Evolutionary conservation across 2,329 filamentous ascomycete genomes (phyloP).

Genomic region (Pleurostoma richardsiae): DNA sequence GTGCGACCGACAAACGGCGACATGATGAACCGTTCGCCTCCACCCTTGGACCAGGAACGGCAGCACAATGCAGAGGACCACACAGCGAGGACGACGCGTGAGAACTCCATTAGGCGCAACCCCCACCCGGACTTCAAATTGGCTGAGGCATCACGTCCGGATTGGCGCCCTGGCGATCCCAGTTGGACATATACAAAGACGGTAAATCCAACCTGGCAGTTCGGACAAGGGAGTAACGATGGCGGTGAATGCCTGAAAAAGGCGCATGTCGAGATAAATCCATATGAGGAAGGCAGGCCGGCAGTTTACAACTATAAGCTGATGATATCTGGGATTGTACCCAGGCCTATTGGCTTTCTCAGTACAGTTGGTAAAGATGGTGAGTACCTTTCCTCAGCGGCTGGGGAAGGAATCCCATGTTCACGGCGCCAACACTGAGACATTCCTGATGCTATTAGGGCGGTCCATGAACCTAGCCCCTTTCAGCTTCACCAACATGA

Average conservation of each 20-base stretch:
- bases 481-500: constrained; percentile 61
- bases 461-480: constrained; percentile 52
- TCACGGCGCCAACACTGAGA: no score
- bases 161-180: constrained; percentile 30
- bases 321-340: constrained; percentile 61
- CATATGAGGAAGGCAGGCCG: constrained; percentile 56
- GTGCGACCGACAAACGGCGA: no score
- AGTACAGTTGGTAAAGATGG: neutral
- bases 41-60: no score
- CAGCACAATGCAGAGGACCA: no score
- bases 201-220: constrained; percentile 58
- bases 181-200: constrained; percentile 58
- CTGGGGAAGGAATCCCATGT: neutral
- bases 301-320: constrained; percentile 64
- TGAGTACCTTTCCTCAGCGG: neutral
- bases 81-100: neutral
- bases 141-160: constrained; percentile 43
- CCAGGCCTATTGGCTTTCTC: constrained; percentile 48
- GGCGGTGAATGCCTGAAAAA: constrained; percentile 11
- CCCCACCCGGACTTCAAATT: constrained; percentile 53
- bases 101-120: constrained; percentile 31
- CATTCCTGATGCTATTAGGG: neutral
- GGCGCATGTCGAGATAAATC: constrained; percentile 58
- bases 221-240: constrained; percentile 61
- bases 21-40: no score